These are phyloP conservation scores for Dioscorea dumetorum DNA, from an alignment of 106 monocot genomes.

Conservation along the genomic window DNA sequence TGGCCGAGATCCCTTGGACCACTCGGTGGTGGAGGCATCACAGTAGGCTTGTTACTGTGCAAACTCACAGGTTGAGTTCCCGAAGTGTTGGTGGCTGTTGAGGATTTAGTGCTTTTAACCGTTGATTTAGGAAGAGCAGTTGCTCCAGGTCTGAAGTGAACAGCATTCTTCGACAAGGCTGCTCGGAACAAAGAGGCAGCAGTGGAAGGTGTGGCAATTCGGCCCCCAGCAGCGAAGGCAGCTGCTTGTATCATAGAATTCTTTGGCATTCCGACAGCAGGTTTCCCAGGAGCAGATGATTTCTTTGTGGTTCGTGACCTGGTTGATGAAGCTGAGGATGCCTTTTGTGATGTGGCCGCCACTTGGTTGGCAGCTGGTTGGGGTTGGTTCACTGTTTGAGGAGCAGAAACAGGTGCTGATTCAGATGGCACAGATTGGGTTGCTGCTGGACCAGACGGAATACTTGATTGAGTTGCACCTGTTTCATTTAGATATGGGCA, in stretches of 20 bases:
- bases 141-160: slow-evolving; percentile 39
- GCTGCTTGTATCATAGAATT: slow-evolving; percentile 48
- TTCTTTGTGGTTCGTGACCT: slow-evolving; percentile 17
- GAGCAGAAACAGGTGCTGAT: slow-evolving; percentile 16
- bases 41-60: not conserved
- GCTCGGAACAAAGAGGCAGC: slow-evolving; percentile 51
- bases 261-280: slow-evolving; percentile 10
- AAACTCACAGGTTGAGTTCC: not conserved
- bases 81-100: not conserved
- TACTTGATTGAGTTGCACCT: slow-evolving; percentile 11
- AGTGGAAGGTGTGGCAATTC: slow-evolving; percentile 45
- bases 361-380: slow-evolving; percentile 6
- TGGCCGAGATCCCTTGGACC: not conserved
- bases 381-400: slow-evolving; percentile 10
- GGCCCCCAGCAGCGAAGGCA: slow-evolving; percentile 70
- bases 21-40: slow-evolving; percentile 3
- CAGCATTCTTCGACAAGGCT: slow-evolving; percentile 52
- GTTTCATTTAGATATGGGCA: not conserved
- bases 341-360: slow-evolving; percentile 10
- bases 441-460: not conserved
- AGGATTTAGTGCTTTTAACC: not conserved
- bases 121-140: slow-evolving; percentile 15
- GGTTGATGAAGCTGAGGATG: slow-evolving; percentile 10
- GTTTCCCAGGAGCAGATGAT: slow-evolving; percentile 4
- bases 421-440: slow-evolving; percentile 8